A percentile compares a stretch with the other conserved stretches of the same genome.
These are phyloP conservation scores for Collybia nuda DNA, from an alignment of 768 basidiomycete species.

Conservation along the genomic window DNA sequence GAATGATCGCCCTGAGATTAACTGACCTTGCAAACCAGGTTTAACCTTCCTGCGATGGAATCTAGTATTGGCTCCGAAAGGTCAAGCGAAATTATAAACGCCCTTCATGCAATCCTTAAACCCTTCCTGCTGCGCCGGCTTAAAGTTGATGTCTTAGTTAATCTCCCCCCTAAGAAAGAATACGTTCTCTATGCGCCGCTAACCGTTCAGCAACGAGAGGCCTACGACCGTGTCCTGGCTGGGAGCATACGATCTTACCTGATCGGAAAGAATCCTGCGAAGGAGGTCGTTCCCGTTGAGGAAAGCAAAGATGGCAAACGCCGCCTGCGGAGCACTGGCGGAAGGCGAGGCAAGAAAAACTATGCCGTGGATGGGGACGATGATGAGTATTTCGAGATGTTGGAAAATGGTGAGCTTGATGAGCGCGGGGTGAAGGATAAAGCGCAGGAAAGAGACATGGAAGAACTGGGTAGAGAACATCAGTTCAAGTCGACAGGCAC, in stretches of 20 bases:
- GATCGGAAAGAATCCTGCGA: constrained; percentile 31
- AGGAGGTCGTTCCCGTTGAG: constrained; percentile 11
- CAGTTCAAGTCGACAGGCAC: constrained; percentile 59
- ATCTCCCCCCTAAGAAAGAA: constrained; percentile 89
- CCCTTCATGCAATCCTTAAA: constrained; percentile 88
- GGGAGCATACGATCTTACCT: constrained; percentile 71
- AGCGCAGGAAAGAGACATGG: constrained; percentile 37
- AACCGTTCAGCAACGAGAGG: constrained; percentile 75
- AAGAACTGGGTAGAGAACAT: constrained; percentile 57
- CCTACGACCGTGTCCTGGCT: constrained; percentile 79
- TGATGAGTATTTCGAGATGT: constrained; percentile 62
- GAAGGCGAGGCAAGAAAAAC: constrained; percentile 36
- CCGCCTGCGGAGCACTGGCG: constrained; percentile 32
- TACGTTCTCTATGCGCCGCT: constrained; percentile 93
- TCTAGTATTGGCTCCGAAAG: constrained; percentile 55
- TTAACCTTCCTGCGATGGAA: constrained; percentile 69
- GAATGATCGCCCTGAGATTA: background rate
- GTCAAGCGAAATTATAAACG: constrained; percentile 66
- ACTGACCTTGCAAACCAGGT: constrained; percentile 38
- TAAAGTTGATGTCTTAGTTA: constrained; percentile 81
- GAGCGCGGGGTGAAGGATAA: constrained; percentile 29
- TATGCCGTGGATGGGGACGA: constrained; percentile 63
- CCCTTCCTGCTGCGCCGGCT: constrained; percentile 93
- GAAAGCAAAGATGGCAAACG: constrained; percentile 17
- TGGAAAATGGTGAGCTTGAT: constrained; percentile 49